These are phyloP conservation scores for Coleophoma eucalyptorum DNA, from an alignment of 2,329 filamentous ascomycete genomes.

Conservation along the genomic window DNA sequence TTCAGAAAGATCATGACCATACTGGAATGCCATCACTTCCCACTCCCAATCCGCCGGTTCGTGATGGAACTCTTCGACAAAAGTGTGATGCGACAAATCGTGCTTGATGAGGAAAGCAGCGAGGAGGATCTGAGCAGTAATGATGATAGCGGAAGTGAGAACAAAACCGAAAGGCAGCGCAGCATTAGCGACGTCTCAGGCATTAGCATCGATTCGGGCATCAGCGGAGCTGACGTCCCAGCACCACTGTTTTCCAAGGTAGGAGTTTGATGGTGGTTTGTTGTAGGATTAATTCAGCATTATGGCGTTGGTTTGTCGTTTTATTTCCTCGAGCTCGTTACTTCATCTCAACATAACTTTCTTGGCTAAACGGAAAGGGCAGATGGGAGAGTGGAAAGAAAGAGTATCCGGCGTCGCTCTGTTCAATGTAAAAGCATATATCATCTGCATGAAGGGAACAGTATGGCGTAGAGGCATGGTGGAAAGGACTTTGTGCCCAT, in stretches of 20 bases:
- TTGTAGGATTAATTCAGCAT: neutral
- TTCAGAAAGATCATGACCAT: slow-evolving; percentile 84
- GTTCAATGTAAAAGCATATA: too few species aligned
- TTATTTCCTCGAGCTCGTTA: too few species aligned
- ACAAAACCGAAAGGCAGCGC: slow-evolving; percentile 50
- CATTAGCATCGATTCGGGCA: slow-evolving; percentile 1
- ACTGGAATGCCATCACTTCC: slow-evolving; percentile 85
- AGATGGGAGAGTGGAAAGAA: too few species aligned
- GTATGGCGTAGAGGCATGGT: too few species aligned
- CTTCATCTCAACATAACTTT: too few species aligned
- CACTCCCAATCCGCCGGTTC: slow-evolving; percentile 81
- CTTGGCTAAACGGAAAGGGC: too few species aligned
- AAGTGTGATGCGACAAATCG: slow-evolving; percentile 76
- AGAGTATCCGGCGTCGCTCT: too few species aligned
- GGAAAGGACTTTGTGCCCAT: too few species aligned
- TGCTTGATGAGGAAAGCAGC: slow-evolving; percentile 61
- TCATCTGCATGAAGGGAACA: too few species aligned
- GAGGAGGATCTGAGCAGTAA: slow-evolving; percentile 30
- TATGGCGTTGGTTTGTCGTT: too few species aligned
- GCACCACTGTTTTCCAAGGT: neutral
- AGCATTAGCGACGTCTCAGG: slow-evolving; percentile 39
- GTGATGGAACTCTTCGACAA: slow-evolving; percentile 95
- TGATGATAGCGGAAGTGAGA: slow-evolving; percentile 34
- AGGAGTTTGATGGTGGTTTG: neutral
- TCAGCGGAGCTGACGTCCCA: slow-evolving; percentile 1